These are phyloP conservation scores for Marasmius fiardii DNA, from an alignment of 1,284 basidiomycete species.

Conservation along the genomic window DNA sequence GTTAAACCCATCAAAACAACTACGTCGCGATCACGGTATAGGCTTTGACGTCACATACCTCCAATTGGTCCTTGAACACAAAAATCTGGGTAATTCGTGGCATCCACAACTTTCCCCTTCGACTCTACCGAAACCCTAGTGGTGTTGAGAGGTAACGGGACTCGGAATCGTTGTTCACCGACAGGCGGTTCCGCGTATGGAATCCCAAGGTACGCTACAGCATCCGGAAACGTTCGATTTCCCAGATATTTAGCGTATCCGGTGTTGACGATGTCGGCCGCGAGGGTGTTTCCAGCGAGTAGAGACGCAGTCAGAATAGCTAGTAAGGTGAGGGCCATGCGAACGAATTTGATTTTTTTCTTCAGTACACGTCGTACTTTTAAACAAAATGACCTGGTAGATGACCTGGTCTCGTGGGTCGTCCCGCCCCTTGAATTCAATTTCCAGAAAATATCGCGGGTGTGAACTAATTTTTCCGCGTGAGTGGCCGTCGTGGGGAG, in stretches of 20 bases:
- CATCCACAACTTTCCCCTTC: slow-evolving; percentile 39
- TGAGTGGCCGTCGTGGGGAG: no score
- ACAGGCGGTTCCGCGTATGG: slow-evolving; percentile 55
- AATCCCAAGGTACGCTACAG: slow-evolving; percentile 54
- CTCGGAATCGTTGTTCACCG: slow-evolving; percentile 47
- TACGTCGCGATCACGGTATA: no score
- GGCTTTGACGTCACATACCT: slow-evolving; percentile 31
- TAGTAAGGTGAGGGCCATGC: neutral
- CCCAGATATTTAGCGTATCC: slow-evolving; percentile 54
- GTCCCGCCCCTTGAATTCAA: no score
- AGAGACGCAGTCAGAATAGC: neutral
- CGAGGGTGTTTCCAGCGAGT: neutral
- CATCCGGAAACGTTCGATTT: slow-evolving; percentile 46
- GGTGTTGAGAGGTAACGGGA: slow-evolving; percentile 43
- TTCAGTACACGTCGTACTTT: neutral
- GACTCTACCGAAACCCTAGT: slow-evolving; percentile 31
- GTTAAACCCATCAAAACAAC: no score
- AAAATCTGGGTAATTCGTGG: slow-evolving; percentile 49
- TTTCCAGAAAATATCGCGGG: no score
- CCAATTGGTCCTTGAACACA: slow-evolving; percentile 56
- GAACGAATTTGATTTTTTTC: neutral
- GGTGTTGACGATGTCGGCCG: slow-evolving; percentile 38
- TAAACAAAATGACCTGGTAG: no score
- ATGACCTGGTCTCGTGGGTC: neutral
- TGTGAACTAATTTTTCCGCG: no score